Conservation (phyloP, 345 rosid genomes). For the Excoecaria agallocha region DNA sequence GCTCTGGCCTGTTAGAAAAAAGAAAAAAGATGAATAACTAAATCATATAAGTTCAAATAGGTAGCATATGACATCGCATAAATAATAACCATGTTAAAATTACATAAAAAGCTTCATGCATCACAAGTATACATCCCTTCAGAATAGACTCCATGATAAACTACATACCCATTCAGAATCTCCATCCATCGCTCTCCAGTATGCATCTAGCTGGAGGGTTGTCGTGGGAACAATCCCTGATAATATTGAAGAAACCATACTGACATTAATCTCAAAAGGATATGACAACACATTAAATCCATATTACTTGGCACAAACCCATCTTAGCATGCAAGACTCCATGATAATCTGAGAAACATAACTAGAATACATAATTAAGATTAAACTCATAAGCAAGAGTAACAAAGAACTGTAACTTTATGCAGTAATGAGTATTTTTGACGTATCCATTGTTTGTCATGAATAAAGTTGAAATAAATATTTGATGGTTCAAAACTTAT, state of each 20-base stretch:
- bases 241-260: constrained; percentile 18
- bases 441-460: neutral
- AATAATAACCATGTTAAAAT: neutral
- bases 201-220: constrained; percentile 66
- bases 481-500: neutral
- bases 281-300: neutral
- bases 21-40: neutral
- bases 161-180: constrained; percentile 90
- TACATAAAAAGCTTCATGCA: neutral
- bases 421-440: neutral
- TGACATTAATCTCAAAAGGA: neutral
- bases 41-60: constrained; percentile 2
- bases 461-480: too few species aligned
- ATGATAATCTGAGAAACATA: neutral
- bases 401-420: neutral
- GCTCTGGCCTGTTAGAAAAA: constrained; percentile 57
- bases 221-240: constrained; percentile 77
- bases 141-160: constrained; percentile 21
- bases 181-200: constrained; percentile 93
- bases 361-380: neutral
- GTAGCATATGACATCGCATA: constrained; percentile 3
- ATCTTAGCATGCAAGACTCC: neutral
- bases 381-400: neutral
- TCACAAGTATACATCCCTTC: neutral
- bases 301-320: neutral